Conservation (phyloP, 306 rosid genomes). For the Fragaria ananassa region DNA sequence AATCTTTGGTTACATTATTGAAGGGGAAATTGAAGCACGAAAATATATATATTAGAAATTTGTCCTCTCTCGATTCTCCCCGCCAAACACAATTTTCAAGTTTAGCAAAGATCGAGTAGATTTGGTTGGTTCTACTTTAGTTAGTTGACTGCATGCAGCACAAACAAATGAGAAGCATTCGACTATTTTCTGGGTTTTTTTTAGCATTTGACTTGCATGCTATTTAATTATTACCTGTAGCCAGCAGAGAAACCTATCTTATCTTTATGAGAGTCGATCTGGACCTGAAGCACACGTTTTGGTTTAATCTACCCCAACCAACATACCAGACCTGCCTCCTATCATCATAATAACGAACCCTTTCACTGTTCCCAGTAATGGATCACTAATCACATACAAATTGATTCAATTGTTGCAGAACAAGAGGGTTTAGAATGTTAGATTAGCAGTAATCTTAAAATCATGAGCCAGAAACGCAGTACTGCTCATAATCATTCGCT, state of each 20-base stretch:
- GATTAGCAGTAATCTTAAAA: background rate
- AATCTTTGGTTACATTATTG: too few relatives aligned
- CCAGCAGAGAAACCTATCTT: background rate
- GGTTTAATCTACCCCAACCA: background rate
- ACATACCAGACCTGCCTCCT: background rate
- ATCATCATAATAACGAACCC: background rate
- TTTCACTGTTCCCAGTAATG: background rate
- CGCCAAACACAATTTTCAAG: background rate
- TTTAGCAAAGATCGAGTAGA: background rate
- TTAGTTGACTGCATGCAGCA: background rate
- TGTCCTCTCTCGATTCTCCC: background rate
- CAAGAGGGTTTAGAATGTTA: background rate
- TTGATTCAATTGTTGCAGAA: background rate
- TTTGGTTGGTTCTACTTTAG: background rate
- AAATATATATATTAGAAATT: too few relatives aligned
- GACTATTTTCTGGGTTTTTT: background rate
- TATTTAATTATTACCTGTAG: background rate
- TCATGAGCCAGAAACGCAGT: background rate
- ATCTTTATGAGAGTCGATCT: background rate
- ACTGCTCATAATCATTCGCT: background rate
- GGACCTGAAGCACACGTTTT: background rate
- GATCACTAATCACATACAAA: too few relatives aligned
- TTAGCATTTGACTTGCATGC: background rate
- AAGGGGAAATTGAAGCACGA: too few relatives aligned
- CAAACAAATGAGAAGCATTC: background rate